Evolutionary conservation across 2,329 filamentous ascomycete genomes (phyloP), one percentile per base, ranked within the genome.

Genomic region (Colletotrichum tanaceti): DNA sequence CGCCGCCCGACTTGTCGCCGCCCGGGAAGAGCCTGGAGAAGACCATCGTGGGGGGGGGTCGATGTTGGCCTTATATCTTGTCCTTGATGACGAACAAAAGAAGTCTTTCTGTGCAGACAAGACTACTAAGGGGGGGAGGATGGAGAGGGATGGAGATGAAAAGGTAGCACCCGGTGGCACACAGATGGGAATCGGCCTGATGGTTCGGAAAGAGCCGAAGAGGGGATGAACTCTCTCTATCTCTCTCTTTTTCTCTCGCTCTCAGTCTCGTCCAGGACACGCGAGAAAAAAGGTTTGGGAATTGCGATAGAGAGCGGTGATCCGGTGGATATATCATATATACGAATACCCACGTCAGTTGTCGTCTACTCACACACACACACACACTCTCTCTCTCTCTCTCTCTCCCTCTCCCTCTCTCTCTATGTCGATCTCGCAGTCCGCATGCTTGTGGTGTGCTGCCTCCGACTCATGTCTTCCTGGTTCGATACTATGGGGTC

Each of bases 1-100:
- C 32, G 44, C 44, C 58, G 7, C 35, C 58, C 43, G 65, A 59
- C 57, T 57, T 60, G 35, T 60, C 61, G 55, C 62, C 65, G 55
- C 65, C 58, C 11, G 62, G 62, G 44, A 68, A 68, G 28, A 68
- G 41, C 43, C 52, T 68, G 20, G 55, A 54, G 22, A 65, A 65
- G 18, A 65, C 65, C 65, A 68, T 68, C 18, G n/a, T 68, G n/a
- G n/a, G n/a, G n/a, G n/a, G n/a, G n/a, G 14, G 16, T 52, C 32
- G 38, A 28, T 55, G 28, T 28, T 28, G 28, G 7, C 28, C 28
- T 28, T 28, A 1, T n/a, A n/a, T n/a, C n/a, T 9, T 28, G 41
- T 20, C 14, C n/a, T n/a, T n/a, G n/a, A n/a, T 41, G 50, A 9
- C 2, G 5, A 9, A 39, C 38, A 50, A 46, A 32, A n/a, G n/a